Evolutionary conservation across 169 alveolate species (phyloP), one percentile per base, ranked within the genome.

Genomic region (Neospora caninum): DNA sequence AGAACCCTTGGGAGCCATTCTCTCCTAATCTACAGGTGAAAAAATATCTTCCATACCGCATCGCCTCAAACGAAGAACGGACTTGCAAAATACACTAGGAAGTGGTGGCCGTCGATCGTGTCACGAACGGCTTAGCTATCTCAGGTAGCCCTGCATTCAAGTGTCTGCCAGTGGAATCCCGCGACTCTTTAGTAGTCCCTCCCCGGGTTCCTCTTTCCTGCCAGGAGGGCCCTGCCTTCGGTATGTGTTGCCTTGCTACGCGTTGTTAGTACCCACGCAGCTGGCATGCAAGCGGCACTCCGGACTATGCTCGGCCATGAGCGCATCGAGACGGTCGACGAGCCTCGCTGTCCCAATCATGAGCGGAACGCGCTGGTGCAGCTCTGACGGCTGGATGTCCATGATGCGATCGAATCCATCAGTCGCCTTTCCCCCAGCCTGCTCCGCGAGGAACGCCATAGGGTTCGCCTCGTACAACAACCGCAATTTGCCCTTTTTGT

Each of bases 381-480:
- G 95, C 34, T 94, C 93, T 41, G 91, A 80, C 0, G 97, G 96
- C 78, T 92, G 89, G n/a, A 96, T 91, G 39, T 96, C 98, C 69
- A 97, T 91, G 39, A 96, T 70, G 0, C 96, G 94, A 38, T 58
- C 87, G 43, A 91, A 91, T n/a, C 98, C 98, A 87, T 97, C 96
- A 16, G 96, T 94, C 54, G 98, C 97, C 58, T 53, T 91, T n/a
- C 98, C 98, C 31, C 98, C 98, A 10, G 95, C 95, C 73, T 95
- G 94, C 91, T 97, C 98, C 34, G 96, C 92, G 25, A 97, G 86
- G 94, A 95, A 96, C 49, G 98, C 96, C 95, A 97, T 96, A 16
- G 98, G 98, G 67, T 96, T 96, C 34, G 96, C 96, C 93, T 97
- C 98, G 91, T 97, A 97, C 38, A 97, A 94, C 42, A 96, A 94